Evolutionary conservation across 2,329 filamentous ascomycete species (phyloP), one percentile per base, ranked within the genome.

Genomic region (Aspergillus brunneoviolaceus): DNA sequence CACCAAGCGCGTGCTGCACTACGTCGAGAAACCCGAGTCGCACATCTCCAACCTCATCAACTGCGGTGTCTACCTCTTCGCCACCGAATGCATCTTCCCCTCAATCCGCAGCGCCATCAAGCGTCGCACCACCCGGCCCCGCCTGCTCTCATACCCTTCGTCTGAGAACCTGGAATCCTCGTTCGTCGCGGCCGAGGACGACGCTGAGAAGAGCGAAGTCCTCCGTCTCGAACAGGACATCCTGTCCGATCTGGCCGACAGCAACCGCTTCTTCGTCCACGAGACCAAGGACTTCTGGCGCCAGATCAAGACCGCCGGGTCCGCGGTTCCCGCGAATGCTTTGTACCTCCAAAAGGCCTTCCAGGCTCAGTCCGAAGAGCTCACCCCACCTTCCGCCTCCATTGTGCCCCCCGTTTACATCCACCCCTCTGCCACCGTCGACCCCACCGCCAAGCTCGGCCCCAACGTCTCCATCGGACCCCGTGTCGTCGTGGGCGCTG

Each of bases 241-340:
- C 55, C 85, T 99, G 61, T 90, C 92, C 55, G 94, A 98, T 72
- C 87, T 98, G 72, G 94, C 95, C 63, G 95, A 98, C 79, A 96
- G 87, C 85, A 95, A 96, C 80, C 91, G 95, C 77, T 99, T 99
- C 83, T 98, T 92, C 79, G 95, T 98, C 33, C 90, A 96, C 77
- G 95, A 99, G 82, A 98, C 94, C 67, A 96, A 96, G 81, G 95
- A 98, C 77, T 99, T 99, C 79, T 99, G 95, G 95, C 92, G 95
- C 70, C 95, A 99, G 83, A 98, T 99, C 85, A 99, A 99, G 86
- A 97, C 95, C 1, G 95, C 95, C 61, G 95, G 95, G 61, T 98
- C 94, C 5, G 95, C 95, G 53, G 92, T 99, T 29, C 95, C 95
- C 16, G 95, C 95, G 64, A 98, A 98, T 73, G 95, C 95, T 14